Conservation (phyloP, 306 rosid species). For the Alnus glutinosa region DNA sequence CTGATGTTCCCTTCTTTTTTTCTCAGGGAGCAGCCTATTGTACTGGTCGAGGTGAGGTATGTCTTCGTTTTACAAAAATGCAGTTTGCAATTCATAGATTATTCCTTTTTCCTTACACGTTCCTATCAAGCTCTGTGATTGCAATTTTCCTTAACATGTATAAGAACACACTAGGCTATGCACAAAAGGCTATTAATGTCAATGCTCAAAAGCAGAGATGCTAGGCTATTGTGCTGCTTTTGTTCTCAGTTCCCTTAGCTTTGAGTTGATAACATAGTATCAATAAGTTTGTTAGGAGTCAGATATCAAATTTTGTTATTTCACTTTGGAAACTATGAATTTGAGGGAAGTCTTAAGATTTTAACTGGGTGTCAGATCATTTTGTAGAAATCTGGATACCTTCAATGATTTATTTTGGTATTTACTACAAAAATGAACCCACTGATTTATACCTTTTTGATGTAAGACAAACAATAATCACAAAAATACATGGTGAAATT, state of each 20-base stretch:
- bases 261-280: background rate
- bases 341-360: background rate
- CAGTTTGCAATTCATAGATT: background rate
- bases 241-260: background rate
- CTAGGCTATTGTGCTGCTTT: background rate
- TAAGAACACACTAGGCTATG: background rate
- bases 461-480: too few species aligned
- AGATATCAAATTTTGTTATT: background rate
- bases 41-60: constrained; percentile 96
- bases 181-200: background rate
- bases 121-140: constrained; percentile 1
- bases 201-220: background rate
- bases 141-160: background rate
- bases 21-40: constrained; percentile 96
- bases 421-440: background rate
- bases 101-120: background rate
- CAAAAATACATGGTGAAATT: too few species aligned
- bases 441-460: background rate
- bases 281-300: background rate
- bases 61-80: constrained; percentile 28
- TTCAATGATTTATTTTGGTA: background rate
- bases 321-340: background rate
- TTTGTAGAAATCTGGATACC: background rate
- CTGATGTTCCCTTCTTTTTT: constrained; percentile 96
- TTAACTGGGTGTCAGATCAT: background rate